Conservation (phyloP, 805 yeast genomes). For the Kodamaea kakaduensis region DNA sequence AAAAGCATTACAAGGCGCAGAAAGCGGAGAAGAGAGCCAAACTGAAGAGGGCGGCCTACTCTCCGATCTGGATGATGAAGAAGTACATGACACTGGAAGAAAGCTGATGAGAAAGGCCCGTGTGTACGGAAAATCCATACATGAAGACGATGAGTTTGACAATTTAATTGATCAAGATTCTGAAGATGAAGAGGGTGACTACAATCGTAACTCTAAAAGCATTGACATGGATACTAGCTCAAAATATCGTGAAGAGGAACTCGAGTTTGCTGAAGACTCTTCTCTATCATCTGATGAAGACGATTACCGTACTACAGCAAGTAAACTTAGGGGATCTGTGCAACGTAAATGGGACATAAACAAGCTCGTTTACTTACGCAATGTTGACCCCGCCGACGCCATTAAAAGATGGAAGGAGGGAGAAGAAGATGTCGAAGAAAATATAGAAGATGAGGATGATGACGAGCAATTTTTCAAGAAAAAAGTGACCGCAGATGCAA, state of each 20-base stretch:
- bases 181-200: constrained; percentile 30
- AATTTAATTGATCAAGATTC: constrained; percentile 37
- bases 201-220: constrained; percentile 37
- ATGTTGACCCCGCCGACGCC: constrained; percentile 70
- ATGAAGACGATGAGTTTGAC: constrained; percentile 44
- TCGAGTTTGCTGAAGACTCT: constrained; percentile 46
- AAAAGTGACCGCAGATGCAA: constrained; percentile 25
- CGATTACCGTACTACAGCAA: constrained; percentile 50
- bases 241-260: constrained; percentile 31
- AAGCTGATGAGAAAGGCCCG: constrained; percentile 53
- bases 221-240: constrained; percentile 47
- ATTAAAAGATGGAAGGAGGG: constrained; percentile 67
- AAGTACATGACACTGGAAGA: constrained; percentile 54
- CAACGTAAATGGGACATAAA: constrained; percentile 72
- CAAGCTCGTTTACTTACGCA: constrained; percentile 74
- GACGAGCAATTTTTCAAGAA: constrained; percentile 53
- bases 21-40: constrained; percentile 38
- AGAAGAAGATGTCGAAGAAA: constrained; percentile 40
- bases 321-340: constrained; percentile 52
- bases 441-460: constrained; percentile 34
- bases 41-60: constrained; percentile 27
- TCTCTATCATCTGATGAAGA: constrained; percentile 41
- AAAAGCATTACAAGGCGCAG: constrained; percentile 39
- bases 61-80: constrained; percentile 30
- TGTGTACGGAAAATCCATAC: constrained; percentile 50